phyloP scores from a whole-genome alignment of 768 basidiomycete species.

The Leucocoprinus sp. region DNA sequence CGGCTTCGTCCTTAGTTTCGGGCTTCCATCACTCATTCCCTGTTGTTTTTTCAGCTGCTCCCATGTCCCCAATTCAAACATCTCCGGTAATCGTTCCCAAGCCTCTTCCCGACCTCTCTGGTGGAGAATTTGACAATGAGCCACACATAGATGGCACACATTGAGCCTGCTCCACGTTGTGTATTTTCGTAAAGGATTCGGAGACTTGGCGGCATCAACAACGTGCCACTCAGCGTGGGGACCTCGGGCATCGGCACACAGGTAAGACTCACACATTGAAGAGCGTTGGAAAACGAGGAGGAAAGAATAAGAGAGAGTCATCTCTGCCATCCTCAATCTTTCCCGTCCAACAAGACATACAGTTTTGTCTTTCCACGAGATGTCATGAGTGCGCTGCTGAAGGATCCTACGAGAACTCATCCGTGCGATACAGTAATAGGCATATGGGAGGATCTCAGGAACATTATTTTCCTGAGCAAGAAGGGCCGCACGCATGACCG shows the following conservation, averaged over 20 bases:
- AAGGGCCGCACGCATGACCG: slow-evolving; percentile 34
- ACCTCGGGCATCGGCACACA: slow-evolving; percentile 27
- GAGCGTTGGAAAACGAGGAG: slow-evolving; percentile 30
- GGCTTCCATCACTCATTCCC: slow-evolving; percentile 11
- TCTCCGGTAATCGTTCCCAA: slow-evolving; percentile 30
- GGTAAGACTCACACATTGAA: slow-evolving; percentile 21
- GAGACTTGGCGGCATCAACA: slow-evolving; percentile 26
- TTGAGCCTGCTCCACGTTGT: slow-evolving; percentile 27
- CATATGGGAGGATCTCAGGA: slow-evolving; percentile 35
- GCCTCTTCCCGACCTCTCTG: slow-evolving; percentile 27
- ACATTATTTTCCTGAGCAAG: slow-evolving; percentile 35
- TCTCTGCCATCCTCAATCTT: slow-evolving; percentile 32
- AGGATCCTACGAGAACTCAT: slow-evolving; percentile 31
- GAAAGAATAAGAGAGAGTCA: slow-evolving; percentile 33
- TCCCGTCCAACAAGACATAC: slow-evolving; percentile 33
- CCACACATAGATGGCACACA: slow-evolving; percentile 27
- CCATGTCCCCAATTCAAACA: slow-evolving; percentile 33
- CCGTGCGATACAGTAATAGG: slow-evolving; percentile 41
- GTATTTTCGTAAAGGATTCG: slow-evolving; percentile 28
- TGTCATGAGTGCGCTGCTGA: slow-evolving; percentile 24
- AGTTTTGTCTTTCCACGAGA: slow-evolving; percentile 32
- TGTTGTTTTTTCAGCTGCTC: slow-evolving; percentile 24
- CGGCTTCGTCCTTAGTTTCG: neutral
- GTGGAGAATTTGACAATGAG: slow-evolving; percentile 23
- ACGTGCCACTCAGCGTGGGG: slow-evolving; percentile 37